Evolutionary conservation across 1,284 basidiomycete species (phyloP), one percentile per base, ranked within the genome.

Genomic region (Malassezia slooffiae): DNA sequence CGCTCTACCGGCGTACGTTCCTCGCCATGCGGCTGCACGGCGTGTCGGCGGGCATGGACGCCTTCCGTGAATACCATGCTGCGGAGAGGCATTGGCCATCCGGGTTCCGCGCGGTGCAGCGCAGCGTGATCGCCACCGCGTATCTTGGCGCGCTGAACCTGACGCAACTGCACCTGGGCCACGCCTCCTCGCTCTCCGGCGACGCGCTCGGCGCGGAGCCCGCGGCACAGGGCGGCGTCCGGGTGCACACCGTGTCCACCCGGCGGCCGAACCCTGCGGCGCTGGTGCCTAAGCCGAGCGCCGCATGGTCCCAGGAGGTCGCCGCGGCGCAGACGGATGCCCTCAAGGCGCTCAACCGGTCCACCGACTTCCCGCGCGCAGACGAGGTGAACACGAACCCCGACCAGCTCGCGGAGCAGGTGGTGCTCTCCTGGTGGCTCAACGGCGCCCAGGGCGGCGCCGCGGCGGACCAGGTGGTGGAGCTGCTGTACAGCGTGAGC

Each of bases 361-460:
- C 77, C 41, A 88, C 85, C 0, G 71, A 62, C 1, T 91, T 97
- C 64, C 91, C 91, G 6, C 75, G 74, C 28, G 88, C 90, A 0
- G 88, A 88, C 3, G 76, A 86, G 56, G 73, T 79, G 43, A 95
- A 96, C 60, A 54, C 72, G 19, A 78, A 77, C 47, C 86, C 93
- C 5, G 81, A 87, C 53, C 80, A 83, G 55, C 83, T 95, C 57
- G 80, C 82, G 2, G 85, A 90, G 62, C 72, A 84, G 7, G 81
- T 80, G 50, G 80, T 90, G 5, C 80, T 79, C 0, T 75, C 83
- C 2, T 91, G 88, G 88, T 80, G 85, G 36, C 46, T 60, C 42
- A 60, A 65, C 34, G 62, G 60, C 27, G 58, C 60, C 31, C 38
- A 57, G 16, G 60, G 57, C n/a, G 60, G 53, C 15, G 54, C 50